These are phyloP conservation scores for Pinus tabuliformis DNA, from an alignment of 75 land plant genomes.

Conservation along the genomic window DNA sequence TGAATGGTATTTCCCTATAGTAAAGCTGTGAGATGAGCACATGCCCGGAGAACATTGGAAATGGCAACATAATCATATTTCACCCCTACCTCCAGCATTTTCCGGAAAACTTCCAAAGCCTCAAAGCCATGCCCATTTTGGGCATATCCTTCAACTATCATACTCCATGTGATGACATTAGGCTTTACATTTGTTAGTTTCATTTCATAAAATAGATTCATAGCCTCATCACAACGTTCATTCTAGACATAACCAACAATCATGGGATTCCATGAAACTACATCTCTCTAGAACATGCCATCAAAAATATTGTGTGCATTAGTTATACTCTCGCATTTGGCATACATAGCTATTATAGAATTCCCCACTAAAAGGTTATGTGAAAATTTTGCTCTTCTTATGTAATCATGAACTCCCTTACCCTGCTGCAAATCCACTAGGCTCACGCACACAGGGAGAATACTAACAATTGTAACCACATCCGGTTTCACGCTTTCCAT, in stretches of 20 bases:
- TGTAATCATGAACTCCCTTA: slow-evolving; percentile 16
- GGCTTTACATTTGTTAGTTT: slow-evolving; percentile 4
- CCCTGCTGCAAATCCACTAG: slow-evolving; percentile 17
- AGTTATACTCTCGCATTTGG: slow-evolving; percentile 15
- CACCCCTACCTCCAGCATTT: background rate
- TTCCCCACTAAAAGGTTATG: slow-evolving; percentile 17
- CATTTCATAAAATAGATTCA: slow-evolving; percentile 8
- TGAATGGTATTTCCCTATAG: background rate
- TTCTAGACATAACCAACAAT: slow-evolving; percentile 22
- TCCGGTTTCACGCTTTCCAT: slow-evolving; percentile 13
- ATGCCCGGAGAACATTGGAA: background rate
- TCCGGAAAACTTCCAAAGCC: background rate
- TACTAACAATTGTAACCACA: slow-evolving; percentile 18
- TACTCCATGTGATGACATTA: slow-evolving; percentile 3
- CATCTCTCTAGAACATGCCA: slow-evolving; percentile 25
- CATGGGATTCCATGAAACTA: slow-evolving; percentile 34
- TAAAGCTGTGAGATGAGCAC: background rate
- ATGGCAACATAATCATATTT: background rate
- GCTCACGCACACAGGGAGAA: slow-evolving; percentile 24
- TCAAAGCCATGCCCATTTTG: background rate
- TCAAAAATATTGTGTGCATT: slow-evolving; percentile 29
- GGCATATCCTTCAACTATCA: slow-evolving; percentile 10
- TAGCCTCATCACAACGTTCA: slow-evolving; percentile 4
- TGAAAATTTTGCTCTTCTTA: slow-evolving; percentile 5
- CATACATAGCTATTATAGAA: slow-evolving; percentile 24